Base-by-base conservation (phyloP, 1,284 basidiomycete species). In the Pseudozyma thailandica region DNA sequence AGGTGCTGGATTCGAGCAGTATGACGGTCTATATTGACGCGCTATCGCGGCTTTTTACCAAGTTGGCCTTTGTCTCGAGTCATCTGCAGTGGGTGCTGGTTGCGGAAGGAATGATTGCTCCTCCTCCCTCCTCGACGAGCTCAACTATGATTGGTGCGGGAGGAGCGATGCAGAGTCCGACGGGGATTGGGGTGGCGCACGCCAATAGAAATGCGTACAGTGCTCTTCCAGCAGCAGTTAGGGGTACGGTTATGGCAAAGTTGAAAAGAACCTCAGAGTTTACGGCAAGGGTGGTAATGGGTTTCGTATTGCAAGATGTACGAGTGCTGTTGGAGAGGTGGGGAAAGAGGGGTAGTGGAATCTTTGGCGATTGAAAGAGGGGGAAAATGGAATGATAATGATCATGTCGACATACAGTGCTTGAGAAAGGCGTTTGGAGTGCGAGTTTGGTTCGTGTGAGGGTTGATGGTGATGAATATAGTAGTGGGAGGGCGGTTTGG, bases 261-360 rank as follows among this genome's bases (percentile, higher is more conserved):
- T 86, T 98, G 53, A 89, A 87, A 74, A 88, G 90, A 58, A 87
- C 89, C 7, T 92, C 92, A 16, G 92, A 97, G 76, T 98, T 98
- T 83, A 93, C 96, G 72, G 90, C 90, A 6, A 90, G 87, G 39
- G 92, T 96, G 54, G 88, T 98, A 42, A 86, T 96, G 54, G 92
- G 92, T 9, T 96, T 96, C 83, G 92, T 98, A 68, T 88, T 98
- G 77, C 90, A 91, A 46, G 87, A 88, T 58, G 60, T 86, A 12
- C 85, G 81, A 43, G 74, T 85, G 75, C 86, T 97, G 56, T 86
- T 97, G 72, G 94, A 97, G 9, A 38, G 44, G n/a, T 13, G 20
- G 1, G 15, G 21, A 86, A 94, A 93, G 84, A 93, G 31, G 27
- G 53, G 49, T 9, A 37, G 30, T 2, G 31, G 21, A 2, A 16